These are phyloP conservation scores for Eucalyptus sp. DNA, from an alignment of 345 rosid genomes.

Conservation along the genomic window DNA sequence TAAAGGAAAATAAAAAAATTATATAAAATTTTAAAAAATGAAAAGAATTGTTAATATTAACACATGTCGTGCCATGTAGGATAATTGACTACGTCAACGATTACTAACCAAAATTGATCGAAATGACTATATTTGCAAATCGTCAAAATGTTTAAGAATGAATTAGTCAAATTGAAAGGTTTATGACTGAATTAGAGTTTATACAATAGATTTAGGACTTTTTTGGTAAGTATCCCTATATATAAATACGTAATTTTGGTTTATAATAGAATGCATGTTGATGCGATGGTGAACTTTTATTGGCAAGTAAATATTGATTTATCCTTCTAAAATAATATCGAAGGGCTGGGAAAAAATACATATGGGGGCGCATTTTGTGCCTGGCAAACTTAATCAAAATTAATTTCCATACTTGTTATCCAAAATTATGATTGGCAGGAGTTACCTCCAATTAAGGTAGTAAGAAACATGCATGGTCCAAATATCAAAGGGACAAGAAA, in stretches of 20 bases:
- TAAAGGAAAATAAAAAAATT: too few species aligned
- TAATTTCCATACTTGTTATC: neutral
- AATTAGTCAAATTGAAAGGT: too few species aligned
- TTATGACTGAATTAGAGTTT: accelerated
- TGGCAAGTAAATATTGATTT: neutral
- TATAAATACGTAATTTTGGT: neutral
- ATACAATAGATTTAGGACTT: too few species aligned
- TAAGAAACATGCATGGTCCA: neutral
- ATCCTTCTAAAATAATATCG: neutral
- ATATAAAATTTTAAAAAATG: neutral
- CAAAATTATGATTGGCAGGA: neutral
- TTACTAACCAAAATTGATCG: accelerated
- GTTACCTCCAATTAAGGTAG: neutral
- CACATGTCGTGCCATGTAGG: neutral
- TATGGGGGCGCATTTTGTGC: neutral
- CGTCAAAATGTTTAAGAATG: too few species aligned
- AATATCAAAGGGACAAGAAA: neutral
- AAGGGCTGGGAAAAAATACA: neutral
- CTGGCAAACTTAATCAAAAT: neutral
- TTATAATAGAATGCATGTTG: neutral
- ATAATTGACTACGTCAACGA: too few species aligned
- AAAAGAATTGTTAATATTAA: too few species aligned
- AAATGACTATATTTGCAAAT: too few species aligned
- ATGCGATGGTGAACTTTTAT: neutral
- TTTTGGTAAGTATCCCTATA: neutral